These are phyloP conservation scores for Acer saccharum DNA, from an alignment of 345 rosid genomes.

Conservation along the genomic window DNA sequence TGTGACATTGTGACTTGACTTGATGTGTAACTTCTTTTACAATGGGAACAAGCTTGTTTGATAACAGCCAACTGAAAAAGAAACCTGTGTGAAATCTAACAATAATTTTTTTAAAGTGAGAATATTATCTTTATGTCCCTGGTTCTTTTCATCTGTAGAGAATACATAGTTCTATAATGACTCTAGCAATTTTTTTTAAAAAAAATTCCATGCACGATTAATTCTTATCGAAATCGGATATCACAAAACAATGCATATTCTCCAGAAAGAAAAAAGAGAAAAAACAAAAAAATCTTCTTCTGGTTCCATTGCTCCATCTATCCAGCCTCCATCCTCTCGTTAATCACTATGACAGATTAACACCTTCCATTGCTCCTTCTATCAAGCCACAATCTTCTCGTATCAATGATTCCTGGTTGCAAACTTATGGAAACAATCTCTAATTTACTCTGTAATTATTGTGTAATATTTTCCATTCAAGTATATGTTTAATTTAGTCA, in stretches of 20 bases:
- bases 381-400: too few relatives aligned
- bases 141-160: not conserved
- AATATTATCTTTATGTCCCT: not conserved
- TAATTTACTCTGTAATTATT: too few relatives aligned
- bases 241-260: not conserved
- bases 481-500: too few relatives aligned
- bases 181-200: too few relatives aligned
- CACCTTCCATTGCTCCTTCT: too few relatives aligned
- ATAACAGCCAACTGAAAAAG: not conserved
- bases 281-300: too few relatives aligned
- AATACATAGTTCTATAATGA: slow-evolving; percentile 4
- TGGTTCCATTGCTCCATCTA: not conserved
- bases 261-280: not conserved
- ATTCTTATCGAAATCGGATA: not conserved
- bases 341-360: too few relatives aligned
- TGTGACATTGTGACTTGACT: not conserved
- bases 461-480: too few relatives aligned
- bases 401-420: too few relatives aligned
- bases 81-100: not conserved
- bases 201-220: not conserved
- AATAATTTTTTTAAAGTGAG: not conserved
- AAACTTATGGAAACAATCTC: too few relatives aligned
- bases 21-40: not conserved
- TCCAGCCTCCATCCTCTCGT: too few relatives aligned
- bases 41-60: not conserved